Evolutionary conservation across 305 asterid genomes (phyloP), one percentile per base, ranked within the genome.

Genomic region (Ilex paraguariensis): DNA sequence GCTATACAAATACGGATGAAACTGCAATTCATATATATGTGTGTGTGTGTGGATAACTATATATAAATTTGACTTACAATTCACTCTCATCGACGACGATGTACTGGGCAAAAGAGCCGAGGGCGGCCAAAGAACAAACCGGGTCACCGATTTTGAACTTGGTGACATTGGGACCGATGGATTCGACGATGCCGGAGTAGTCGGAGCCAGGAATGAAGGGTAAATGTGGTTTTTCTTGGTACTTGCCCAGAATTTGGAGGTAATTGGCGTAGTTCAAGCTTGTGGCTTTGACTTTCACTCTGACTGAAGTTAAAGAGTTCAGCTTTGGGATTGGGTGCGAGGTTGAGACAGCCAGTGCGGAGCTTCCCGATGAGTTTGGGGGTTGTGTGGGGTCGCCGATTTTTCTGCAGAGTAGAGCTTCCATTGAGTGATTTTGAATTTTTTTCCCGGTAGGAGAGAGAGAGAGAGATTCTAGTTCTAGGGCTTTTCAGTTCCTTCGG

Each of bases 151-250:
- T 73, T 77, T 66, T 90, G 83, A 93, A 90, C 30, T 82, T 84
- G 46, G 99, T 79, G 60, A 93, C 99, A 2, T 68, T 45, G 52
- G 84, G 61, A 1, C 95, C 97, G 36, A 93, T 80, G 14, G 86
- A 69, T 6, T 82, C 96, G 69, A 93, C 95, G 75, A 70, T 66
- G 54, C 99, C 99, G 17, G 97, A 87, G 86, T 82, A 90, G 66
- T 93, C 97, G n/a, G 96, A 83, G 31, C 99, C 97, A 5, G 96
- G 97, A 32, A 93, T 84, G 66, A 93, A 93, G 10, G 97, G 99
- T 36, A 86, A 59, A 0, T 82, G 81, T 44, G 92, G 83, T 66
- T 90, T 93, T 59, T 90, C 97, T 62, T 93, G 97, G 81, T 93
- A 90, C 78, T 90, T 79, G 54, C 97, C 97, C 21, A 71, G 84